phyloP scores from a whole-genome alignment of 495 filamentous ascomycete genomes.

The Pseudomonodictys pantanalensis region DNA sequence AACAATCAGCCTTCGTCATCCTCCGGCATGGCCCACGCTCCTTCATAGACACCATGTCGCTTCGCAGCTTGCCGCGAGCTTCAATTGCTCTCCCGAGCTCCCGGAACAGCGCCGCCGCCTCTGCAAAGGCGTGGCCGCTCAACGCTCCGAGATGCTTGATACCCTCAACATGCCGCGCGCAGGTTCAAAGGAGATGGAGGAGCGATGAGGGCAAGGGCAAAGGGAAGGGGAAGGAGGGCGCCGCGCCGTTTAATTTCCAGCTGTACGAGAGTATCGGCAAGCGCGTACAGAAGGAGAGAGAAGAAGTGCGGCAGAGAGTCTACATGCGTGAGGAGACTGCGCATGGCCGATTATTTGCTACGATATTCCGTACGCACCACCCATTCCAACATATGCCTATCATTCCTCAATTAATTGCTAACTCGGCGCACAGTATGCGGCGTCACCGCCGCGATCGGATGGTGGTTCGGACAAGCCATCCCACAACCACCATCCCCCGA shows the following conservation, averaged over 20 bases:
- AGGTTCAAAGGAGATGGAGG: conserved; percentile 1
- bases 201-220: conserved; percentile 10
- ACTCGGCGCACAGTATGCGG: conserved; percentile 50
- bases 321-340: conserved; percentile 52
- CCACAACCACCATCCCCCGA: conserved; percentile 47
- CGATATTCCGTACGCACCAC: conserved; percentile 59
- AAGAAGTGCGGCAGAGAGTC: conserved; percentile 64
- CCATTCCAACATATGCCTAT: too few relatives aligned
- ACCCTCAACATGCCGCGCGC: neutral
- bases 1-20: neutral
- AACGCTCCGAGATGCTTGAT: too few relatives aligned
- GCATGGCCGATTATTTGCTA: conserved; percentile 55
- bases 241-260: conserved; percentile 73
- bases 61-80: conserved; percentile 12
- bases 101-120: neutral
- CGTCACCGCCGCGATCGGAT: conserved; percentile 61
- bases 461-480: conserved; percentile 65
- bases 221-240: conserved; percentile 12
- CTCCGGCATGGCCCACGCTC: neutral
- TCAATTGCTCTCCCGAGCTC: conserved; percentile 7
- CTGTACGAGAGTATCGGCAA: conserved; percentile 78
- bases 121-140: too few relatives aligned
- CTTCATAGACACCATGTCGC: conserved; percentile 6
- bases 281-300: conserved; percentile 70
- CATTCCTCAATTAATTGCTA: too few relatives aligned